Evolutionary conservation across 2,329 filamentous ascomycete species (phyloP).

Genomic region (Diaporthe velutina): DNA sequence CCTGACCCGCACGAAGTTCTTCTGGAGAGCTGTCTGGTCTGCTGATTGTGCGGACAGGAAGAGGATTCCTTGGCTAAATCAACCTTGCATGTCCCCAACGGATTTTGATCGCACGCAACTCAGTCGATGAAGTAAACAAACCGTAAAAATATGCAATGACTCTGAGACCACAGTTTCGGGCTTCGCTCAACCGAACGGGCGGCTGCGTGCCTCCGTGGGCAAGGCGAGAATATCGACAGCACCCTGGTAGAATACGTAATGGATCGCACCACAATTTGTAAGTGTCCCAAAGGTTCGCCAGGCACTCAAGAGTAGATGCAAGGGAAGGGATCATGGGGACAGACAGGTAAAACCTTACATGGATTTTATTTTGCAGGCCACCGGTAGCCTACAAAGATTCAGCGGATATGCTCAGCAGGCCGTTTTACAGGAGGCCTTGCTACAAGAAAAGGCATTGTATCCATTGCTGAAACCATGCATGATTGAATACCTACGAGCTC

Average conservation of each 20-base stretch:
- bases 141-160: not conserved
- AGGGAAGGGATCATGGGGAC: not conserved
- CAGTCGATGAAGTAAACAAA: not conserved
- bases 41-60: not conserved
- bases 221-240: not conserved
- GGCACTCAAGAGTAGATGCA: not conserved
- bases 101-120: not conserved
- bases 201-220: not conserved
- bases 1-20: not conserved
- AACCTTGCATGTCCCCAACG: constrained; percentile 3
- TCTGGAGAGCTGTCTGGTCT: not conserved
- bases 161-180: not conserved
- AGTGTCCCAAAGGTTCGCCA: not conserved
- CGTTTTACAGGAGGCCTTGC: no score
- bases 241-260: not conserved
- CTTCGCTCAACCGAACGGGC: not conserved
- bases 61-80: constrained; percentile 26
- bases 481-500: not conserved
- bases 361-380: not conserved
- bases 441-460: not conserved
- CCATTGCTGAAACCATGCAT: not conserved
- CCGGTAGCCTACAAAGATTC: no score
- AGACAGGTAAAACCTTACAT: not conserved
- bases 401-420: no score
- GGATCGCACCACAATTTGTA: not conserved